Evolutionary conservation across 2,329 filamentous ascomycete genomes (phyloP).

Genomic region (Verticillium nubilum): DNA sequence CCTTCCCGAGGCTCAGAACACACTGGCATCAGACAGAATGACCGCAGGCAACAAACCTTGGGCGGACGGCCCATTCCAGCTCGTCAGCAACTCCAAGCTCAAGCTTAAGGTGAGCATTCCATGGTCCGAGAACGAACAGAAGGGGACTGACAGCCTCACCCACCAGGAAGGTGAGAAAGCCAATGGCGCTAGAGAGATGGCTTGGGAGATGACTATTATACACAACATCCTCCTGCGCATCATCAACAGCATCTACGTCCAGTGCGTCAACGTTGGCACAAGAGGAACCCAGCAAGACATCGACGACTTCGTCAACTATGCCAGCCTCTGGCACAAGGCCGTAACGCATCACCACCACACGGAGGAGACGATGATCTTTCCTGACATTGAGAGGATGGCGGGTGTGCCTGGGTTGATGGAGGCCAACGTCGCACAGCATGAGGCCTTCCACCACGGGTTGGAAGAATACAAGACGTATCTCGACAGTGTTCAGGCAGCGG

Average conservation of each 20-base stretch:
- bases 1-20: too few relatives aligned
- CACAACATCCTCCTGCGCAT: slow-evolving; percentile 23
- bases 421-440: slow-evolving; percentile 27
- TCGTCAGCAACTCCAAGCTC: slow-evolving; percentile 16
- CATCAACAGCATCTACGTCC: slow-evolving; percentile 21
- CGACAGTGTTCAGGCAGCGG: slow-evolving; percentile 17
- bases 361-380: slow-evolving; percentile 27
- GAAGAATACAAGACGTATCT: slow-evolving; percentile 25
- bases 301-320: slow-evolving; percentile 21
- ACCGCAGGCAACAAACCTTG: slow-evolving; percentile 15
- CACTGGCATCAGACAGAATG: neutral
- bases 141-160: neutral
- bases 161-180: slow-evolving; percentile 12
- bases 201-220: slow-evolving; percentile 23
- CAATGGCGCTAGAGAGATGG: slow-evolving; percentile 11
- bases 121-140: too few relatives aligned
- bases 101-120: neutral
- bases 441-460: slow-evolving; percentile 25
- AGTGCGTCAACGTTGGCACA: slow-evolving; percentile 16
- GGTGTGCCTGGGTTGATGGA: slow-evolving; percentile 22
- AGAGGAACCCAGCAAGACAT: slow-evolving; percentile 14
- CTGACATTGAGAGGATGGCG: slow-evolving; percentile 21
- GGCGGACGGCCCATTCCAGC: slow-evolving; percentile 26
- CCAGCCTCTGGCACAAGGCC: slow-evolving; percentile 15
- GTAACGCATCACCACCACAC: slow-evolving; percentile 24